Percentiles rank a stretch among this genome's conserved stretches.
Conservation (phyloP, 2,329 filamentous ascomycete species). For the Colletotrichum sansevieriae region DNA sequence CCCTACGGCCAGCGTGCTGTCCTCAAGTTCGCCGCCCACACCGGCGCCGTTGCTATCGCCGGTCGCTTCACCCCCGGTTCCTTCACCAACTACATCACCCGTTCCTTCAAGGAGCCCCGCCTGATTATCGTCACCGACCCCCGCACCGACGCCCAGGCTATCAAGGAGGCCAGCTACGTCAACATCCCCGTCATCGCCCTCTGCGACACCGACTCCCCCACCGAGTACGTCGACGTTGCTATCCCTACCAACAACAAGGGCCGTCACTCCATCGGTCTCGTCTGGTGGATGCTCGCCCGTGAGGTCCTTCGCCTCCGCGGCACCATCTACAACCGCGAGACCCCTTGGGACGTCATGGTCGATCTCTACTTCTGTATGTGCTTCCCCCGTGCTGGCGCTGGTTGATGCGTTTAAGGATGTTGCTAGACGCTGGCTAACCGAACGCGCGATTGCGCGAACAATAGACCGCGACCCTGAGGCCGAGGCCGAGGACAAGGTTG, state of each 20-base stretch:
- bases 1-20: slow-evolving; percentile 99
- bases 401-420: not conserved
- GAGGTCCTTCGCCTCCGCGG: slow-evolving; percentile 99
- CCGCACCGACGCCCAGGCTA: slow-evolving; percentile 99
- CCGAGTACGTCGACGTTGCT: slow-evolving; percentile 99
- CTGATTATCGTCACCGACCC: slow-evolving; percentile 99
- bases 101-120: slow-evolving; percentile 99
- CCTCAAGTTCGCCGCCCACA: slow-evolving; percentile 99
- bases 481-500: slow-evolving; percentile 98
- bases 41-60: slow-evolving; percentile 96
- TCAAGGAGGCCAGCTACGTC: slow-evolving; percentile 99
- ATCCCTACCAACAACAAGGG: slow-evolving; percentile 99
- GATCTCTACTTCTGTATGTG: slow-evolving; percentile 97
- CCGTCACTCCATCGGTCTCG: slow-evolving; percentile 96
- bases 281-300: slow-evolving; percentile 99
- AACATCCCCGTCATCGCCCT: slow-evolving; percentile 99
- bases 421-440: slow-evolving; percentile 23
- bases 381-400: not conserved
- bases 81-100: slow-evolving; percentile 99
- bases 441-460: not conserved
- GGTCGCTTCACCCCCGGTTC: slow-evolving; percentile 99
- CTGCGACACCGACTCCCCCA: slow-evolving; percentile 98
- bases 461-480: slow-evolving; percentile 97
- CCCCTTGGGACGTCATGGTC: slow-evolving; percentile 99
- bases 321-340: slow-evolving; percentile 95